Evolutionary conservation across 78 protist species (phyloP).

Genomic region (Dictyostelium intermedium): DNA sequence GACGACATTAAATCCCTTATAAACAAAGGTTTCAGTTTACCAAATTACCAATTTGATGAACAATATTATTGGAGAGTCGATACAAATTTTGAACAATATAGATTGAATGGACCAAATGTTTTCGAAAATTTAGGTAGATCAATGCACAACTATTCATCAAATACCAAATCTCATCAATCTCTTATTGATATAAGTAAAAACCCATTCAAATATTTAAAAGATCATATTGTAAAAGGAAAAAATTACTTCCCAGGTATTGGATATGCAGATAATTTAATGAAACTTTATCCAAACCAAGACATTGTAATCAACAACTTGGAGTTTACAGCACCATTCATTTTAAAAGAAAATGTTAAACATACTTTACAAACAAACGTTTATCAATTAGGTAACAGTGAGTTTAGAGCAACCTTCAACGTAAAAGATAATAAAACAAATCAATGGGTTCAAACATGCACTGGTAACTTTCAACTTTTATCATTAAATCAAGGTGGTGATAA

Average conservation of each 20-base stretch:
- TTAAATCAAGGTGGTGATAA: neutral
- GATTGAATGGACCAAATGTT: neutral
- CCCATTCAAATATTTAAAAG: constrained; percentile 46
- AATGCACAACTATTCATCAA: neutral
- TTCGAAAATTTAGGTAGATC: neutral
- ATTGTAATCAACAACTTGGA: constrained; percentile 2
- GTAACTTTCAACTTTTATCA: neutral
- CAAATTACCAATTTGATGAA: neutral
- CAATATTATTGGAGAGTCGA: neutral
- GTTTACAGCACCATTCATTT: constrained; percentile 35
- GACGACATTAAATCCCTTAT: neutral
- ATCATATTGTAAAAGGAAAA: constrained; percentile 35
- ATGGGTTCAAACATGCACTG: neutral
- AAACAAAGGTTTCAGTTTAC: neutral
- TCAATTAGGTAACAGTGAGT: neutral
- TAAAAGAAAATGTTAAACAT: neutral
- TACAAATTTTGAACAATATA: neutral
- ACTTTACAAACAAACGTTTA: neutral
- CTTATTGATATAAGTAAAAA: neutral
- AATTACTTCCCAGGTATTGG: constrained; percentile 40
- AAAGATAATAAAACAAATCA: neutral
- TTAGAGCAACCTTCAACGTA: neutral
- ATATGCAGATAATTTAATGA: constrained; percentile 18
- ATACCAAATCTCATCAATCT: neutral
- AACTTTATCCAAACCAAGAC: neutral